Conservation (phyloP, 805 yeast species). For the Metschnikowia corniflorae region DNA sequence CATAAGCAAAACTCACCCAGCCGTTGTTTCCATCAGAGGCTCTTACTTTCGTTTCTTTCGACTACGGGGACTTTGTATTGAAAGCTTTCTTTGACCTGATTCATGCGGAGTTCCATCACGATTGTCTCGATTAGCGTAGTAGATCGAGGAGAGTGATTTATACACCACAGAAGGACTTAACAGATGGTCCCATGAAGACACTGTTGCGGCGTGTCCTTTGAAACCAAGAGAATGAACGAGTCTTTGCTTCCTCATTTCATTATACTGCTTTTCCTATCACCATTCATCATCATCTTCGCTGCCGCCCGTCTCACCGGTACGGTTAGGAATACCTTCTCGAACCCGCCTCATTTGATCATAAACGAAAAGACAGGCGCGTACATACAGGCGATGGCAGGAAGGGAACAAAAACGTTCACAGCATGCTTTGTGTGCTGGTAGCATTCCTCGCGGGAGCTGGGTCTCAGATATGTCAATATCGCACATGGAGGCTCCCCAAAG, state of each 20-base stretch:
- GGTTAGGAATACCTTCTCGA: constrained; percentile 40
- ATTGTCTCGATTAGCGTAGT: too few relatives aligned
- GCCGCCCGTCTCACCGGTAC: constrained; percentile 42
- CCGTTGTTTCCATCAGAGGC: too few relatives aligned
- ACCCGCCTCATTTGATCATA: constrained; percentile 60
- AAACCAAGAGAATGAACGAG: too few relatives aligned
- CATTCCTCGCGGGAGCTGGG: constrained; percentile 30
- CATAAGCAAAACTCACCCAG: too few relatives aligned
- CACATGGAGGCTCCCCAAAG: constrained; percentile 28
- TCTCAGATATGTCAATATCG: constrained; percentile 43
- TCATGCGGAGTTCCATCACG: too few relatives aligned
- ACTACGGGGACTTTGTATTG: too few relatives aligned
- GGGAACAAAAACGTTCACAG: background rate
- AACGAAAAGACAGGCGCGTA: constrained; percentile 29
- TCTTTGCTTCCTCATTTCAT: constrained; percentile 47
- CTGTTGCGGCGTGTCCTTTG: too few relatives aligned
- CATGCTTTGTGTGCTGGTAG: constrained; percentile 9
- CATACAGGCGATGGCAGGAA: constrained; percentile 26
- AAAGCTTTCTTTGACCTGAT: too few relatives aligned
- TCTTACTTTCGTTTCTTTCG: too few relatives aligned
- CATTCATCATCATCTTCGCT: constrained; percentile 45
- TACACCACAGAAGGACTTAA: too few relatives aligned
- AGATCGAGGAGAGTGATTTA: too few relatives aligned
- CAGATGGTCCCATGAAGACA: too few relatives aligned
- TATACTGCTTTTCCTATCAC: constrained; percentile 42